phyloP scores from a whole-genome alignment of 106 monocot species.

The Apostasia shenzhenica region DNA sequence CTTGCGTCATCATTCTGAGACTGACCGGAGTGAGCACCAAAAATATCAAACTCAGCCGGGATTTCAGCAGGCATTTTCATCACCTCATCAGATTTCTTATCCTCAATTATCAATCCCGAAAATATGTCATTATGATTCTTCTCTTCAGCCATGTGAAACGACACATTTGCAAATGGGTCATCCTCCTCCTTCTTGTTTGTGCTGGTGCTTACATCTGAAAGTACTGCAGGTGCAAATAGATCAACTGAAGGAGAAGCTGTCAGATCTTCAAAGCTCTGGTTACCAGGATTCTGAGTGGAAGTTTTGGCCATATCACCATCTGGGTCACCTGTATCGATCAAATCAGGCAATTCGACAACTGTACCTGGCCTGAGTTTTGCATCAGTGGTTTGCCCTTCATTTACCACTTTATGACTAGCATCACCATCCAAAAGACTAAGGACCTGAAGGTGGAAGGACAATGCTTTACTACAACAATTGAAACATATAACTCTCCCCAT shows the following conservation, averaged over 20 bases:
- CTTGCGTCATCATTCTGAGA: conserved; percentile 8
- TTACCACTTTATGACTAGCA: conserved; percentile 21
- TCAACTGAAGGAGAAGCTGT: conserved; percentile 56
- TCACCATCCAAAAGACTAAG: conserved; percentile 64
- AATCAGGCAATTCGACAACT: conserved; percentile 66
- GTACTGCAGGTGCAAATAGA: conserved; percentile 42
- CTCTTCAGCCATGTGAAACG: conserved; percentile 56
- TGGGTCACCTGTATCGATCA: conserved; percentile 71
- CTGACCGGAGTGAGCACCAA: conserved; percentile 31
- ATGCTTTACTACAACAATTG: neutral
- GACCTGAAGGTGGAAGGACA: conserved; percentile 41
- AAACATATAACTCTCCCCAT: neutral
- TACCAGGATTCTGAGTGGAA: conserved; percentile 17
- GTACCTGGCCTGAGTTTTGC: conserved; percentile 23
- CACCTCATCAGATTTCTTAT: conserved; percentile 14
- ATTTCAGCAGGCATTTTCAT: conserved; percentile 4
- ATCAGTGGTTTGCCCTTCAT: conserved; percentile 26
- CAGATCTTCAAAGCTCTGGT: conserved; percentile 14
- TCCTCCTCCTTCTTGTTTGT: conserved; percentile 22
- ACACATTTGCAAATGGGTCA: conserved; percentile 98
- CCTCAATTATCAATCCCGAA: conserved; percentile 75
- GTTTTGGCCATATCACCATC: conserved; percentile 34
- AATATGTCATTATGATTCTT: conserved; percentile 57
- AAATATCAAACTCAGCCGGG: conserved; percentile 46
- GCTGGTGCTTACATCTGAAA: conserved; percentile 17